Evolutionary conservation across 2,329 filamentous ascomycete species (phyloP), one percentile per base, ranked within the genome.

Genomic region (Pyrenochaeta sp.): DNA sequence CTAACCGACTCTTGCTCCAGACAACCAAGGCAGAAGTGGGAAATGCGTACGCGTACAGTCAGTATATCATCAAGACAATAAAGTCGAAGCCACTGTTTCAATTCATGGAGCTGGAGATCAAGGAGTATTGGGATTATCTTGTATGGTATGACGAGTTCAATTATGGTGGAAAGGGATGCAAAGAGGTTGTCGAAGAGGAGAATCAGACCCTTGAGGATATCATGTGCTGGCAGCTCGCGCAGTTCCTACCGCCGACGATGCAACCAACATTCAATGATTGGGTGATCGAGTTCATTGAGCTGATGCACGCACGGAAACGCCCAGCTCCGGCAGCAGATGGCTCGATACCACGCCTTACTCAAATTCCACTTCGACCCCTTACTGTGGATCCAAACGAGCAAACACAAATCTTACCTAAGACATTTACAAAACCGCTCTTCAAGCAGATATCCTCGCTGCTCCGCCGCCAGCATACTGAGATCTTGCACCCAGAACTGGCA

Each of bases 91-190:
- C 95, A 0, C 84, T 97, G 0, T 99, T 99, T 78, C 91, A 97
- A 75, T 99, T 99, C 72, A 87, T 99, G 59, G 95, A 99, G 67
- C 83, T 99, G 2, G 91, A 97, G 66, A 95, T 99, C 75, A 97
- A 94, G 64, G 95, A 99, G 73, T 99, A 97, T 76, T 99, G 95
- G 95, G 95, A 99, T 75, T 98, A 97, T 68, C 86, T 99, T 0
- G 88, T 97, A 3, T 99, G 95, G 95, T 98, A 98, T 64, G 95
- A 99, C 66, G 92, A 97, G 76, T 97, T 94, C 82, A 99, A 99
- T 80, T 98, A 98, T 68, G 96, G 95, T 49, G 95, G 95, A 56
- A 96, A 96, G 69, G 95, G 91, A 3, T 97, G 92, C 63, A 86
- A 89, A 44, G 86, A 95, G 67, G 90, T 97, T 3, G 83, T 90